Percentiles rank a stretch among this genome's conserved stretches.
Evolutionary conservation across 2,329 filamentous ascomycete species (phyloP).

Genomic region (Cercospora sojina): DNA sequence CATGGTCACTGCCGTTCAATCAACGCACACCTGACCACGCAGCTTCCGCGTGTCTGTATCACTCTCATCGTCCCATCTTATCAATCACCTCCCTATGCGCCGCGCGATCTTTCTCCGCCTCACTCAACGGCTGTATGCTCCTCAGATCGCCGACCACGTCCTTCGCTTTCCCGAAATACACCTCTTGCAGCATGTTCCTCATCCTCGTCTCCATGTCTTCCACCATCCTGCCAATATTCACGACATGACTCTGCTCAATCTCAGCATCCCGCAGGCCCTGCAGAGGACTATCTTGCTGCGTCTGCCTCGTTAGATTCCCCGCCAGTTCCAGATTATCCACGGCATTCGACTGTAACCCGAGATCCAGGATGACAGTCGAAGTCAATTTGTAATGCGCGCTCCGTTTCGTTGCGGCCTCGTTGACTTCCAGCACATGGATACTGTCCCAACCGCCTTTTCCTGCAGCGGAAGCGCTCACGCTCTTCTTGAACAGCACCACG

Average conservation of each 20-base stretch:
- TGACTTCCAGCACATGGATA: slow-evolving; percentile 97
- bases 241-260: slow-evolving; percentile 88
- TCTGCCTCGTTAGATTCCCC: slow-evolving; percentile 96
- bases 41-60: not conserved
- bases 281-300: slow-evolving; percentile 86
- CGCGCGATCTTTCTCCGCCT: slow-evolving; percentile 78
- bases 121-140: slow-evolving; percentile 80
- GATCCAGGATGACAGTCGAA: slow-evolving; percentile 88
- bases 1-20: not conserved
- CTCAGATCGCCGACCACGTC: slow-evolving; percentile 94
- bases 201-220: slow-evolving; percentile 99
- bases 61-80: slow-evolving; percentile 42
- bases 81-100: slow-evolving; percentile 85
- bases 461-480: slow-evolving; percentile 46
- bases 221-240: slow-evolving; percentile 88
- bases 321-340: slow-evolving; percentile 88
- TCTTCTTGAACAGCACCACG: slow-evolving; percentile 93
- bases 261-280: slow-evolving; percentile 50
- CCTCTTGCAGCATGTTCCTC: slow-evolving; percentile 95
- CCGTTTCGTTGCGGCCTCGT: slow-evolving; percentile 72
- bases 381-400: slow-evolving; percentile 97
- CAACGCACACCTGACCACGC: not conserved
- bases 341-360: slow-evolving; percentile 65
- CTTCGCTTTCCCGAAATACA: slow-evolving; percentile 99
- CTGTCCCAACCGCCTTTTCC: slow-evolving; percentile 75